Evolutionary conservation across 176 grass and related monocot species (phyloP).

Genomic region (Puccinellia tenuiflora): DNA sequence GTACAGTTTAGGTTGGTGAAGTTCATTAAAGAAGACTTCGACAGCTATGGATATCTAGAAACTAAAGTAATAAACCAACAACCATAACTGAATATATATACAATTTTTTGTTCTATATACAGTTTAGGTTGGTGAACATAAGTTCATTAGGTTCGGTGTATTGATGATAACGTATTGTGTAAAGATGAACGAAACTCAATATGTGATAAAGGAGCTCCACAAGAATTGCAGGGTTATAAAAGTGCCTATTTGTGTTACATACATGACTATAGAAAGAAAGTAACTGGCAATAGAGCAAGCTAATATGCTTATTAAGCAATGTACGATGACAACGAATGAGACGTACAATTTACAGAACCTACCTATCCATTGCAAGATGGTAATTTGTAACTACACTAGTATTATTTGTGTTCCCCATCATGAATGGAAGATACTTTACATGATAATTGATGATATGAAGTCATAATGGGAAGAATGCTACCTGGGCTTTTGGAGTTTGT

Average conservation of each 20-base stretch:
- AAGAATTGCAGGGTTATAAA: background rate
- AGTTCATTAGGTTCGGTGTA: too few relatives aligned
- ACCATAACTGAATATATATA: background rate
- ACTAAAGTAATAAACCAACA: background rate
- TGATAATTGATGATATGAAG: background rate
- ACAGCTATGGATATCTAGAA: background rate
- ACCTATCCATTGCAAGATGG: background rate
- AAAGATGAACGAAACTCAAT: background rate
- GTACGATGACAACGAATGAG: background rate
- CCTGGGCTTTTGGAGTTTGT: constrained; percentile 81
- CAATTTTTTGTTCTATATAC: background rate
- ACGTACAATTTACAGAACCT: background rate
- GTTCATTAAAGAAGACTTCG: background rate
- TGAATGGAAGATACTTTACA: background rate
- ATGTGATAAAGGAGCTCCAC: background rate
- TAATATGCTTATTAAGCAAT: background rate
- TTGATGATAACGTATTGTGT: too few relatives aligned
- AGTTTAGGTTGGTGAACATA: too few relatives aligned
- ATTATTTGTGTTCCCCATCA: background rate
- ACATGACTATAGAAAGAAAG: background rate
- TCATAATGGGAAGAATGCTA: constrained; percentile 23
- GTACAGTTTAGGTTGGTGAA: background rate
- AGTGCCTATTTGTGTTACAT: background rate
- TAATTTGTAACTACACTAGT: background rate
- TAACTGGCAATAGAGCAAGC: background rate